Percentiles rank a stretch among this genome's conserved stretches.
phyloP scores from a whole-genome alignment of 345 rosid species.

The Mallotus nudiflorus region DNA sequence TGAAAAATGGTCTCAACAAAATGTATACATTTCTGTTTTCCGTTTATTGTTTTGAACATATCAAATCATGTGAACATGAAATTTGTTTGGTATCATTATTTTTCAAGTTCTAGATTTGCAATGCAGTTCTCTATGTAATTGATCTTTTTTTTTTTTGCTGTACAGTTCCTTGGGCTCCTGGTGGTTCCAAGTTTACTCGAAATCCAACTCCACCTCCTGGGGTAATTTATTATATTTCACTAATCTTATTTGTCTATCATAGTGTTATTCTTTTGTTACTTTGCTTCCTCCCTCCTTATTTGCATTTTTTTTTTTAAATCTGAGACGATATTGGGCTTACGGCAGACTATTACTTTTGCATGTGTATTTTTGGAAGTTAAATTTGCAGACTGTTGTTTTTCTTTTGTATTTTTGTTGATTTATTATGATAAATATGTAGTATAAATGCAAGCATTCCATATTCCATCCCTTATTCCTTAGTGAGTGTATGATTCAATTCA shows the following conservation, averaged over 20 bases:
- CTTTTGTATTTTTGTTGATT: background rate
- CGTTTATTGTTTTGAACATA: no score
- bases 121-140: constrained; percentile 7
- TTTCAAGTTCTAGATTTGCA: background rate
- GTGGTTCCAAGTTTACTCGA: constrained; percentile 88
- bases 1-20: background rate
- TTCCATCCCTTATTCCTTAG: background rate
- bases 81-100: background rate
- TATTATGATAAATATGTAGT: background rate
- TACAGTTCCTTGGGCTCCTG: constrained; percentile 99
- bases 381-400: background rate
- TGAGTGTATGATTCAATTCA: background rate
- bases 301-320: background rate
- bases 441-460: background rate
- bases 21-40: background rate
- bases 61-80: constrained; percentile 4
- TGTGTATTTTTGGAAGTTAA: background rate
- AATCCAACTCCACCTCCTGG: constrained; percentile 94
- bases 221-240: constrained; percentile 44
- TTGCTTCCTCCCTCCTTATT: background rate
- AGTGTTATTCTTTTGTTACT: constrained; percentile 5
- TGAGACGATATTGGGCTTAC: background rate
- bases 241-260: background rate
- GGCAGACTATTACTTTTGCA: background rate
- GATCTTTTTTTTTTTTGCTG: constrained; percentile 25